Base-by-base conservation (phyloP, 306 rosid genomes). In the barrel medic (Medicago truncatula) region DNA sequence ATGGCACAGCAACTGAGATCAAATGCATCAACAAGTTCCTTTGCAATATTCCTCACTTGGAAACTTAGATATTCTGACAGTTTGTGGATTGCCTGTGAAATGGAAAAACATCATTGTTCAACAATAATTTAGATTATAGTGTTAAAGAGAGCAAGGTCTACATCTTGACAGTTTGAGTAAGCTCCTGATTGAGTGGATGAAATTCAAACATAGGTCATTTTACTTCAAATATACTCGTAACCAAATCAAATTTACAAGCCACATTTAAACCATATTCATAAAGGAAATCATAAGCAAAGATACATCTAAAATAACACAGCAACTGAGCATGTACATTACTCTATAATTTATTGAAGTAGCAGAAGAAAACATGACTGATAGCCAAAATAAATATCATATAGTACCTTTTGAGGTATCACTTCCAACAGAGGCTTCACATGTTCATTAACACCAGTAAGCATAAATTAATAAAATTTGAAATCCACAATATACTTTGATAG, bases 31-130 rank as follows among this genome's bases (percentile, higher is more conserved):
- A 92, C 82, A 4, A 95, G 93, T 82, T 95, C 97, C 78, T 75
- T 83, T 9, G 98, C 96, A 76, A 92, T 84, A 82, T 90, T 92
- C 82, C 87, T 88, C 86, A 94, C 97, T 85, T 85, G 95, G 84
- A 94, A 94, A 82, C 98, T 83, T 64, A 94, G 86, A 84, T 94
- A 90, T 12, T 87, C 93, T 3, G 93, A 1, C 38, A 92, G 93
- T 72, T 95, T 95, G 85, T 95, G 96, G 75, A 95, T 95, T 39
- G 98, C 98, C 98, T 92, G 86, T 62, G 52, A 70, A 81, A 67
- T 66, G 53, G 49, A 25, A 60, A 60, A 74, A n/a, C 39, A 63
- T 16, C 31, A 76, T 31, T 17, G 44, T 62, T 76, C 53, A 69
- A 67, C 50, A 36, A 16, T 23, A 59, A 50, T 53, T 36, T 40